phyloP scores from a whole-genome alignment of 2,329 filamentous ascomycete species.

The Exophiala calicioides region DNA sequence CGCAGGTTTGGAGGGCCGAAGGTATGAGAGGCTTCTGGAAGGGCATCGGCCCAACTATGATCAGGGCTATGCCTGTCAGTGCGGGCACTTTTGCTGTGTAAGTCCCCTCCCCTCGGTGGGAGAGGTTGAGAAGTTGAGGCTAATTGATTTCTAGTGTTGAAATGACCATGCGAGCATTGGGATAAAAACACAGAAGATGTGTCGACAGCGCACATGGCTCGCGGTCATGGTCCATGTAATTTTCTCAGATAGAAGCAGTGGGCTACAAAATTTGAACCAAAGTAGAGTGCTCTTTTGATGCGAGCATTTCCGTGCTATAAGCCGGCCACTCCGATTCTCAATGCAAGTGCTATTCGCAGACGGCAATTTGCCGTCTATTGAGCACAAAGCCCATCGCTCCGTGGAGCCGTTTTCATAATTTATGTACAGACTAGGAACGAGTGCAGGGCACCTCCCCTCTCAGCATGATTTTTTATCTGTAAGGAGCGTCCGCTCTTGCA shows the following conservation, averaged over 20 bases:
- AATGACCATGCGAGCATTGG: slow-evolving; percentile 49
- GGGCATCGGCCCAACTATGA: slow-evolving; percentile 82
- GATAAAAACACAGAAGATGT: slow-evolving; percentile 31
- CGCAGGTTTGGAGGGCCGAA: slow-evolving; percentile 74
- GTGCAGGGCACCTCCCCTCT: neutral
- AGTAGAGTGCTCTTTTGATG: neutral
- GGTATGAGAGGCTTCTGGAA: slow-evolving; percentile 89
- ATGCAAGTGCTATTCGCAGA: slow-evolving; percentile 1
- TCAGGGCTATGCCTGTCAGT: slow-evolving; percentile 95
- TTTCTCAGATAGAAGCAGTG: too few species aligned
- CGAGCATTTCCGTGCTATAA: neutral
- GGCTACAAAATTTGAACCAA: neutral
- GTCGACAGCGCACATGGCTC: neutral
- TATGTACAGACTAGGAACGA: slow-evolving; percentile 22
- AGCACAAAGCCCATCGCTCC: neutral
- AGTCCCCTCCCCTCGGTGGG: slow-evolving; percentile 13
- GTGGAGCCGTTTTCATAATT: slow-evolving; percentile 7
- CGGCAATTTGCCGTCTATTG: slow-evolving; percentile 1
- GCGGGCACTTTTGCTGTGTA: slow-evolving; percentile 93
- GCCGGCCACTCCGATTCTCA: neutral
- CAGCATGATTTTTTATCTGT: slow-evolving; percentile 60
- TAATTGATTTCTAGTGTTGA: slow-evolving; percentile 41
- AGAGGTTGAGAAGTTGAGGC: neutral
- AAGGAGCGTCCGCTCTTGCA: slow-evolving; percentile 90
- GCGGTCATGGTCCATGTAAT: neutral